Evolutionary conservation across 1,139 yeast species (phyloP).

Genomic region (Yamadazyma diddensiae): DNA sequence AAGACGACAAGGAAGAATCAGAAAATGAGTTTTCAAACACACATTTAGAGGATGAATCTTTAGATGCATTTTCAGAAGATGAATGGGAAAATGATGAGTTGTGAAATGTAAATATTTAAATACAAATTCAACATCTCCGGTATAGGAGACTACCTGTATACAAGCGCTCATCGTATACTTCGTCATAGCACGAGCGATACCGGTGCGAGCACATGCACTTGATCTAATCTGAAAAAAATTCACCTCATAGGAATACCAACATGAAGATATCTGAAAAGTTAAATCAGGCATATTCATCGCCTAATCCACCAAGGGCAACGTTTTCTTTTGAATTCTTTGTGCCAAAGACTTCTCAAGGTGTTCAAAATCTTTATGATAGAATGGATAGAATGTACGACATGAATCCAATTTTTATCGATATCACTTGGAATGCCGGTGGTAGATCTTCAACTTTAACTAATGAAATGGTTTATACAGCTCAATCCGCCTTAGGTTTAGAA

Average conservation of each 20-base stretch:
- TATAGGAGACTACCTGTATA: no score
- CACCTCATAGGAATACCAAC: no score
- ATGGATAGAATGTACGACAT: conserved; percentile 97
- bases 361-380: conserved; percentile 90
- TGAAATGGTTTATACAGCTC: conserved; percentile 90
- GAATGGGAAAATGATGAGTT: conserved; percentile 11
- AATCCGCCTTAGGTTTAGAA: conserved; percentile 88
- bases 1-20: conserved; percentile 1
- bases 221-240: no score
- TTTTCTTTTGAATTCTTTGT: conserved; percentile 96
- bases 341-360: conserved; percentile 97
- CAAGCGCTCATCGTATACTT: no score
- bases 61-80: not conserved
- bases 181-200: no score
- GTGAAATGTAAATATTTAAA: conserved; percentile 1
- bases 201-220: no score
- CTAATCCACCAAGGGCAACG: conserved; percentile 57
- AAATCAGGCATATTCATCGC: conserved; percentile 41
- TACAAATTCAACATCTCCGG: no score
- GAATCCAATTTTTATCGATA: conserved; percentile 88
- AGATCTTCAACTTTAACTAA: conserved; percentile 74
- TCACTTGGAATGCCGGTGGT: conserved; percentile 99
- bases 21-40: no score
- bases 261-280: conserved; percentile 59
- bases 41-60: no score